Conservation (phyloP, 805 yeast genomes). For the Limtongozyma cylindracea region DNA sequence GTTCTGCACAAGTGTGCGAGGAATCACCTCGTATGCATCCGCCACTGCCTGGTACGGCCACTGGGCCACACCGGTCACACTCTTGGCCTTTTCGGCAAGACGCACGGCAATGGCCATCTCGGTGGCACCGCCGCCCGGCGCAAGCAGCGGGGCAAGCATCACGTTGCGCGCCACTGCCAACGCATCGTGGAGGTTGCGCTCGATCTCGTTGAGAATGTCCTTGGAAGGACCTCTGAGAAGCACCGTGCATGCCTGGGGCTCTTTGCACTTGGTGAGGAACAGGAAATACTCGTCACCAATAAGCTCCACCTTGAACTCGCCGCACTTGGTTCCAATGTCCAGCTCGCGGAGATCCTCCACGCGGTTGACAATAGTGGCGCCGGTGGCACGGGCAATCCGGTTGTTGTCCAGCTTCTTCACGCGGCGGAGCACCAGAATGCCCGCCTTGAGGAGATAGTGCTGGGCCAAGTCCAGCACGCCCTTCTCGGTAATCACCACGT, state of each 20-base stretch:
- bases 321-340: slow-evolving; percentile 78
- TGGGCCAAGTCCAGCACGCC: slow-evolving; percentile 97
- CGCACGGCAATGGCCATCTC: slow-evolving; percentile 93
- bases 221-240: slow-evolving; percentile 90
- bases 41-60: slow-evolving; percentile 99
- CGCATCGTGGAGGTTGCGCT: slow-evolving; percentile 93
- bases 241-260: slow-evolving; percentile 87
- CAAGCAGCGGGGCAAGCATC: slow-evolving; percentile 74
- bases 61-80: slow-evolving; percentile 83
- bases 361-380: slow-evolving; percentile 91
- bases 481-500: slow-evolving; percentile 88
- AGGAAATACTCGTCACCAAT: slow-evolving; percentile 97
- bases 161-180: slow-evolving; percentile 95
- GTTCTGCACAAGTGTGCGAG: slow-evolving; percentile 90
- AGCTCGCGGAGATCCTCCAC: slow-evolving; percentile 81
- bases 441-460: slow-evolving; percentile 83
- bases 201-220: slow-evolving; percentile 88
- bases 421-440: slow-evolving; percentile 80
- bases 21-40: slow-evolving; percentile 95
- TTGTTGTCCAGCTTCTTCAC: slow-evolving; percentile 90
- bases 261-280: slow-evolving; percentile 49
- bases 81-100: slow-evolving; percentile 74
- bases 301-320: slow-evolving; percentile 74
- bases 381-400: slow-evolving; percentile 90
- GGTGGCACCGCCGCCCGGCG: slow-evolving; percentile 99